Percentiles rank a stretch among this genome's conserved stretches.
phyloP scores from a whole-genome alignment of 2,329 filamentous ascomycete genomes.

The Pseudogymnoascus sp. region DNA sequence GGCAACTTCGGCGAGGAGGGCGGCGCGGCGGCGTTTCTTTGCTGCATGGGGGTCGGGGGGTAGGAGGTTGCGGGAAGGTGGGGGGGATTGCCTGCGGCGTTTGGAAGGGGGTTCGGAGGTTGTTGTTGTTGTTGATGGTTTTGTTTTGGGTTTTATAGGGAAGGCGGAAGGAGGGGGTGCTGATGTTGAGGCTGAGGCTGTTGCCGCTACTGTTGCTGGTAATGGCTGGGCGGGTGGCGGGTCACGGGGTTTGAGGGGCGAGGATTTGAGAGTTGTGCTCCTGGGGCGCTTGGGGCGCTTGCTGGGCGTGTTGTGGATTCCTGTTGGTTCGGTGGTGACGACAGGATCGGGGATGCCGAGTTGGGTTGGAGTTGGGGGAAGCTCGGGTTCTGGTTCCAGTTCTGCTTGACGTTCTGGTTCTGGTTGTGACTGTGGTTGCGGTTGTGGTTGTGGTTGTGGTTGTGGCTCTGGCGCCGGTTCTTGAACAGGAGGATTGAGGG shows the following conservation, averaged over 20 bases:
- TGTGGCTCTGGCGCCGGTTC: background rate
- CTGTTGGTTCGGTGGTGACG: constrained; percentile 47
- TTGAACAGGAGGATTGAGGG: background rate
- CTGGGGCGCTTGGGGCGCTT: constrained; percentile 34
- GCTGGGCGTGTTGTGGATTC: constrained; percentile 54
- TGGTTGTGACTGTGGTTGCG: background rate
- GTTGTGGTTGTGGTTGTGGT: background rate
- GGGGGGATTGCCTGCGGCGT: constrained; percentile 27
- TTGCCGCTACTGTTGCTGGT: background rate
- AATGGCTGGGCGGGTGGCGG: background rate
- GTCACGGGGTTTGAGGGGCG: constrained; percentile 26
- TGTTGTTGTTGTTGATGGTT: constrained; percentile 17
- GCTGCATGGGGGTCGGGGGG: constrained; percentile 29
- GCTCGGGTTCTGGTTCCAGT: constrained; percentile 45
- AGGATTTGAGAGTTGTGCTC: constrained; percentile 25
- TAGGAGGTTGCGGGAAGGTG: constrained; percentile 4
- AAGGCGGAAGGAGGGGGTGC: background rate
- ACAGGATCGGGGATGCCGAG: constrained; percentile 44
- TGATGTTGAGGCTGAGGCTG: background rate
- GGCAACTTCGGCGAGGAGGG: constrained; percentile 48
- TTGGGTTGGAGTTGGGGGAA: constrained; percentile 51
- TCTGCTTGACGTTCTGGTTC: background rate
- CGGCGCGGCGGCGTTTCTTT: constrained; percentile 47
- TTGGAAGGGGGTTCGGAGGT: constrained; percentile 32
- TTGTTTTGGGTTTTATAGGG: constrained; percentile 18